Evolutionary conservation across 768 basidiomycete species (phyloP), one percentile per base, ranked within the genome.

Genomic region (Lyophyllum decastes): DNA sequence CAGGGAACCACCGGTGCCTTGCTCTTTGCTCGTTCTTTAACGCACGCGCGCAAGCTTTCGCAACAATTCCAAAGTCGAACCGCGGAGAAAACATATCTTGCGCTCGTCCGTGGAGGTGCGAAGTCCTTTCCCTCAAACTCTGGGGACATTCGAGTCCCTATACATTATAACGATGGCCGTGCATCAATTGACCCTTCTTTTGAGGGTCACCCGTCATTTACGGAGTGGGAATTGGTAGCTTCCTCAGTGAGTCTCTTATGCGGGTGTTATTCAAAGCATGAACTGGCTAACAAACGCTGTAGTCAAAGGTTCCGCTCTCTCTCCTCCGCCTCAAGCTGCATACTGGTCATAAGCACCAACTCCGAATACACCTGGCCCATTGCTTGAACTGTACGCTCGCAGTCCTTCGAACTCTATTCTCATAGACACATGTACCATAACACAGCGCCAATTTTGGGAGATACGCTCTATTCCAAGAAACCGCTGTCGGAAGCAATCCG

Each of bases 331-430:
- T 90, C 16, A 76, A 73, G 11, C 76, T 87, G 19, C 70, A 81
- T 49, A 89, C 88, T 16, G 88, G 87, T 3, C 68, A 82, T 54
- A 89, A 89, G 67, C 88, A 90, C 56, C 88, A 90, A 63, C 78
- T 90, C 30, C 81, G 88, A n/a, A 73, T 88, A 14, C 88, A 90
- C 58, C 66, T 85, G 30, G 79, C 87, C 1, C 73, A 79, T 48
- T 72, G 72, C 54, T 66, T 88, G 52, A 74, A 77, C 49, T 71
- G 87, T 84, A 56, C 12, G 73, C 63, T 16, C 38, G 50, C 35
- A 35, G 14, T 55, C 12, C 19, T 55, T 57, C 22, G 48, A 30
- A 21, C 8, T 14, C n/a, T 21, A 21, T 16, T 21, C 19, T 26
- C 34, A 27, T 10, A n/a, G n/a, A 40, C 26, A 30, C 8, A 2